Base-by-base conservation (phyloP, 106 monocot genomes). In the Agapanthus africanus region DNA sequence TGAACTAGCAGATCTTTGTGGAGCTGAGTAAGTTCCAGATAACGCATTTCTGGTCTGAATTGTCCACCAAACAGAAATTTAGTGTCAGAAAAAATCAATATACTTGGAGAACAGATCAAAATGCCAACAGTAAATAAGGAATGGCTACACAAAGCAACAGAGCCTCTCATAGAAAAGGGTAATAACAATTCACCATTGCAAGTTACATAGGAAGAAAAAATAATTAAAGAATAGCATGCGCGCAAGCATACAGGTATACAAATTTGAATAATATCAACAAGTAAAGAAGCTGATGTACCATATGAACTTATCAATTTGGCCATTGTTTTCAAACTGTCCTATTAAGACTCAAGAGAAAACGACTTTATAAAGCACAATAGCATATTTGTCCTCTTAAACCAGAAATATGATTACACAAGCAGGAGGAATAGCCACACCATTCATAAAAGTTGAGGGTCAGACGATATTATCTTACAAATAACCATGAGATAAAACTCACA, bases 1-100 rank as follows among this genome's bases (percentile, higher is more conserved):
- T 46, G 97, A 97, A 69, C 97, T 97, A 35, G 92, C 89, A 68
- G 97, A 97, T 50, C 97, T 78, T 64, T 97, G 97, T 57, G 97
- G 97, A 15, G 97, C 97, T 25, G 97, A 97, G 70, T 92, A 97
- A 35, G 92, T 97, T 30, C 97, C 97, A 70, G 92, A 87, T 81
- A 97, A 72, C 40, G 97, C 97, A 82, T 97, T 97, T 76, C 97
- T 84, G 7, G 91, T 92, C 97, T 97, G 71, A 27, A 73, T 52
- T 21, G 27, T 19, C 47, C 26, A 15, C 22, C 51, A 64, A 44
- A 40, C 14, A 66, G 26, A 16, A 64, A 22, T n/a, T n/a, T n/a
- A 21, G 38, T 64, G 21, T 64, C 38, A 64, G 38, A 22, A 38
- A 64, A 54, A 21, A 19, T 47, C 6, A 57, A 21, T 18, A 42